phyloP scores from a whole-genome alignment of 192 early-diverging fungal species.

The Phlyctochytrium arcticum region DNA sequence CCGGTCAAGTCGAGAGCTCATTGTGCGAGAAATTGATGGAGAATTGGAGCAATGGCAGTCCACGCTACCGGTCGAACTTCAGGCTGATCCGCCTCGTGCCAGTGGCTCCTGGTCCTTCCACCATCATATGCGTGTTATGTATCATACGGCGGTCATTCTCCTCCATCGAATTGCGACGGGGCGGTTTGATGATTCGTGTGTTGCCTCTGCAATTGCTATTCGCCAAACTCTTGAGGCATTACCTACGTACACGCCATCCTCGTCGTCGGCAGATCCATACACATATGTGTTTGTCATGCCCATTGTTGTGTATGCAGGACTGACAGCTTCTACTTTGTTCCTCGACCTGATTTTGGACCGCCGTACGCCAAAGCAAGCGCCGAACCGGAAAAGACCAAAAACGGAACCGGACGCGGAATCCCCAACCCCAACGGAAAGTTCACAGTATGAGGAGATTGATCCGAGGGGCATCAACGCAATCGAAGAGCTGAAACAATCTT shows the following conservation, averaged over 20 bases:
- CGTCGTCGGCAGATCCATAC: not conserved
- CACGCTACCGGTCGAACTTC: conserved; percentile 23
- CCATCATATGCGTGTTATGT: conserved; percentile 41
- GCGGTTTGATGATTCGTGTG: conserved; percentile 25
- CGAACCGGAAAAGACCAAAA: conserved; percentile 23
- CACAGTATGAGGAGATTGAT: not conserved
- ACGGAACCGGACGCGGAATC: not conserved
- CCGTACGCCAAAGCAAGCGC: not conserved
- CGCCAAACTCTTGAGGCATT: conserved; percentile 28
- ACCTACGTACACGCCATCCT: not conserved
- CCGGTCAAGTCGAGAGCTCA: conserved; percentile 7
- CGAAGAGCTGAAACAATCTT: conserved; percentile 29
- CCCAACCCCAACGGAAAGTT: conserved; percentile 6
- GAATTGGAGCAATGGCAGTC: conserved; percentile 28
- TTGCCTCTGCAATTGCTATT: conserved; percentile 28
- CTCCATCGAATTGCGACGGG: conserved; percentile 35
- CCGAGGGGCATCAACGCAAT: conserved; percentile 4
- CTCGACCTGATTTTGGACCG: conserved; percentile 36
- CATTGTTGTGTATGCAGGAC: conserved; percentile 39
- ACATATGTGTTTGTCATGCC: conserved; percentile 45
- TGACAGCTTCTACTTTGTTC: conserved; percentile 40
- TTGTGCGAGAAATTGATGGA: conserved; percentile 28
- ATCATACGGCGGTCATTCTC: conserved; percentile 40
- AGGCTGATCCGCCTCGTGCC: conserved; percentile 8
- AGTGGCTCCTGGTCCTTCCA: conserved; percentile 39